These are phyloP conservation scores for Salix arbutifolia DNA, from an alignment of 345 rosid genomes.

Conservation along the genomic window DNA sequence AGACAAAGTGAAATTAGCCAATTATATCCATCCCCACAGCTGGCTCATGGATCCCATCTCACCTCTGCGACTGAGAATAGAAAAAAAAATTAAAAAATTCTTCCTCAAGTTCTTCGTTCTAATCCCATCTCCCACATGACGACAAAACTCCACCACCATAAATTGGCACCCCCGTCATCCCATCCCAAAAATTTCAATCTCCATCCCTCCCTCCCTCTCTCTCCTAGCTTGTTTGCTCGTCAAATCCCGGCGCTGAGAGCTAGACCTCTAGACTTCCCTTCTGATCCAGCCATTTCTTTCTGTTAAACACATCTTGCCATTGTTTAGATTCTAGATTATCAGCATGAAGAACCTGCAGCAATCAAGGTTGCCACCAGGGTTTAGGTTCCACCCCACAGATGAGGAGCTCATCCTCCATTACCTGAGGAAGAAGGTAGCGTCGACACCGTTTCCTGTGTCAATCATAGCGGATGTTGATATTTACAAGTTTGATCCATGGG, in stretches of 20 bases:
- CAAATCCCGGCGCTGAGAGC: background rate
- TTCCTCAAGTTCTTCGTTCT: constrained; percentile 24
- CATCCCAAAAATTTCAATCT: constrained; percentile 66
- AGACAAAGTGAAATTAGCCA: constrained; percentile 6
- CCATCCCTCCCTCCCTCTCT: constrained; percentile 5
- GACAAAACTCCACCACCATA: constrained; percentile 73
- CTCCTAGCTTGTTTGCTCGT: background rate
- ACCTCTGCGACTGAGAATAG: background rate
- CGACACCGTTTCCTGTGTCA: constrained; percentile 63
- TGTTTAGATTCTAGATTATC: background rate
- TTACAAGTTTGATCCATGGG: constrained; percentile 96
- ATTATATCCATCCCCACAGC: constrained; percentile 17
- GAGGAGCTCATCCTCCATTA: constrained; percentile 96
- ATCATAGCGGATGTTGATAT: constrained; percentile 92
- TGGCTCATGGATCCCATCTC: constrained; percentile 25
- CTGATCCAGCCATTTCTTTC: no score
- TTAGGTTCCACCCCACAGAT: constrained; percentile 96
- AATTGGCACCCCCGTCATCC: constrained; percentile 41
- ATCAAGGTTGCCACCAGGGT: constrained; percentile 83
- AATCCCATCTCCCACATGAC: constrained; percentile 29
- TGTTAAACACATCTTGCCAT: no score
- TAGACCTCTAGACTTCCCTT: background rate
- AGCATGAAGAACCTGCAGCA: constrained; percentile 57
- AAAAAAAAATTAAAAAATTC: background rate
- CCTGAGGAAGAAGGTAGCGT: constrained; percentile 58